Evolutionary conservation across 2,329 filamentous ascomycete genomes (phyloP).

Genomic region (Aspergillus floridensis): DNA sequence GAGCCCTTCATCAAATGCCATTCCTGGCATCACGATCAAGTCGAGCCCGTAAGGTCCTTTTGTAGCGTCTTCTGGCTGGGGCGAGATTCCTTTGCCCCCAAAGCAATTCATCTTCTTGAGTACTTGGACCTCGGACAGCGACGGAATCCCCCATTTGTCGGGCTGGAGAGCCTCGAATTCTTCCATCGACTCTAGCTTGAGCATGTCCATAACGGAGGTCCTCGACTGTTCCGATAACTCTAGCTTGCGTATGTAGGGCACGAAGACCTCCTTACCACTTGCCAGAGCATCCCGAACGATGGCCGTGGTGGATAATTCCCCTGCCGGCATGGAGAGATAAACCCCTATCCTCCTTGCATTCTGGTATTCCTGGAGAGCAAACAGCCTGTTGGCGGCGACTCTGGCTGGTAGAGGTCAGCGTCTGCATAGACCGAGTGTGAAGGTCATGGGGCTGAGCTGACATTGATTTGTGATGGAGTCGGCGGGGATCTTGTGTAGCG

Average conservation of each 20-base stretch:
- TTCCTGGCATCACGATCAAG: slow-evolving; percentile 84
- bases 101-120: slow-evolving; percentile 69
- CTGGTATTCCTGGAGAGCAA: slow-evolving; percentile 69
- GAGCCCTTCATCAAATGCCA: slow-evolving; percentile 78
- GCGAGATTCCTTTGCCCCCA: slow-evolving; percentile 54
- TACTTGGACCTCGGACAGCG: slow-evolving; percentile 66
- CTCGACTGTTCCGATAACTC: slow-evolving; percentile 46
- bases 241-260: slow-evolving; percentile 78
- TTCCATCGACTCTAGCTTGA: slow-evolving; percentile 66
- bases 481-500: slow-evolving; percentile 60
- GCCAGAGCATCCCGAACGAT: slow-evolving; percentile 79
- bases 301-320: slow-evolving; percentile 78
- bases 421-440: slow-evolving; percentile 1
- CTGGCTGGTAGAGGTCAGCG: slow-evolving; percentile 53
- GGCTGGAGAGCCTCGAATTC: slow-evolving; percentile 75
- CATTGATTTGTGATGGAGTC: slow-evolving; percentile 68
- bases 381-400: slow-evolving; percentile 62
- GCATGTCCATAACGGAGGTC: slow-evolving; percentile 89
- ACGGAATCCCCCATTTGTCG: slow-evolving; percentile 96
- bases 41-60: slow-evolving; percentile 59
- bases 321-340: slow-evolving; percentile 88
- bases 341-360: slow-evolving; percentile 74
- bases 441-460: slow-evolving; percentile 43
- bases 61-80: slow-evolving; percentile 16
- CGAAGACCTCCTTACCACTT: slow-evolving; percentile 79